phyloP scores from a whole-genome alignment of 176 grass and related monocot genomes.

The Carex kokanica region DNA sequence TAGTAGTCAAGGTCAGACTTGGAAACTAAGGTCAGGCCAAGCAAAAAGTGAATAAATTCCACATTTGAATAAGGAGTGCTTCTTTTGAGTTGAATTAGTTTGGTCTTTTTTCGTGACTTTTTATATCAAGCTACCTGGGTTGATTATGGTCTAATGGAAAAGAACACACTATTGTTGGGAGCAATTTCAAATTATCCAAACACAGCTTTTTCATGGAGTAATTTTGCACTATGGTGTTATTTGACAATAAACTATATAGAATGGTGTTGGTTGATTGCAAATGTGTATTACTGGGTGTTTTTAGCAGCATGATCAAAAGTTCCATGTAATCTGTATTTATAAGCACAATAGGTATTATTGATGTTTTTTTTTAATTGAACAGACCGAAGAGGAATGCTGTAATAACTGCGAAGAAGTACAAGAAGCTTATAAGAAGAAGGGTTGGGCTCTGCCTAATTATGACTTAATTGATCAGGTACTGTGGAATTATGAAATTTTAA shows the following conservation, averaged over 20 bases:
- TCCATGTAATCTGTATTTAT: background rate
- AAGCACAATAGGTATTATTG: background rate
- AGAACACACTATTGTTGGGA: background rate
- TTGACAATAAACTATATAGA: background rate
- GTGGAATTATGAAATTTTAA: conserved; percentile 1
- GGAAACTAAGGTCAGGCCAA: background rate
- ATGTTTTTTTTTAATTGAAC: conserved; percentile 24
- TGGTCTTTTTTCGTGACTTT: background rate
- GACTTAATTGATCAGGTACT: conserved; percentile 95
- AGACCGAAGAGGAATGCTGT: conserved; percentile 96
- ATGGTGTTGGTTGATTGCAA: background rate
- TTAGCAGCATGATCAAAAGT: background rate
- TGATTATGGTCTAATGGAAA: background rate
- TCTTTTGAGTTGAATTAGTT: no score
- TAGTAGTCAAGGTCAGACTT: background rate
- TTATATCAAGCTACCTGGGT: background rate
- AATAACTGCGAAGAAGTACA: conserved; percentile 97
- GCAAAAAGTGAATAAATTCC: background rate
- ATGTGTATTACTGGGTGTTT: background rate
- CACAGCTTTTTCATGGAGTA: background rate
- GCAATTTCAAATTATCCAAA: background rate
- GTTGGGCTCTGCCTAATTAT: conserved; percentile 77
- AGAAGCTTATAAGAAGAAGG: conserved; percentile 95
- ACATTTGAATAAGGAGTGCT: no score
- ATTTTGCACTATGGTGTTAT: background rate